A percentile compares a stretch with the other conserved stretches of the same genome.
Conservation (phyloP, 495 filamentous ascomycete species). For the Cercophora samala region DNA sequence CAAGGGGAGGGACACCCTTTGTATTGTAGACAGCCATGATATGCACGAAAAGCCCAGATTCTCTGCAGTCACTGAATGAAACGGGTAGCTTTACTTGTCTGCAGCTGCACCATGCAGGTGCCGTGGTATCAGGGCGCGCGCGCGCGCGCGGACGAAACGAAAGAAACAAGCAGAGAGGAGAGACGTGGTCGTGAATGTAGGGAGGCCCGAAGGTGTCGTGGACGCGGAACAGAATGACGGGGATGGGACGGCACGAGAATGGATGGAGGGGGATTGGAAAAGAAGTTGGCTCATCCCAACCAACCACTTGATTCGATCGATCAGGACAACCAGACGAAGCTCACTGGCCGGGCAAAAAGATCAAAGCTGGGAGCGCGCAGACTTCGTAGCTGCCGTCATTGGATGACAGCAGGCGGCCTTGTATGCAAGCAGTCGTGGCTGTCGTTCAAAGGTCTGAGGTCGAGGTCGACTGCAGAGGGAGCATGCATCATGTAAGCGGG, state of each 20-base stretch:
- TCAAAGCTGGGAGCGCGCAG: too few relatives aligned
- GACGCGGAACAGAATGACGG: slow-evolving; percentile 4
- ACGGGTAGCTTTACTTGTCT: slow-evolving; percentile 12
- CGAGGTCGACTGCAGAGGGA: slow-evolving; percentile 18
- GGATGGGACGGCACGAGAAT: slow-evolving; percentile 21
- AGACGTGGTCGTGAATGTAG: slow-evolving; percentile 5
- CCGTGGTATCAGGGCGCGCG: slow-evolving; percentile 22
- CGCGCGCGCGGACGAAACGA: slow-evolving; percentile 4
- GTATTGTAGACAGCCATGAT: slow-evolving; percentile 34
- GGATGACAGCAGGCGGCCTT: slow-evolving; percentile 29
- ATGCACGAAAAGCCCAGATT: not conserved
- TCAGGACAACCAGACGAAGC: not conserved
- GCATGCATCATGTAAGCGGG: slow-evolving; percentile 11
- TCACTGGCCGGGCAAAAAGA: not conserved
- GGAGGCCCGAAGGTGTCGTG: slow-evolving; percentile 14
- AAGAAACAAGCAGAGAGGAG: slow-evolving; percentile 6
- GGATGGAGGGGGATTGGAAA: slow-evolving; percentile 6
- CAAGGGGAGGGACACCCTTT: slow-evolving; percentile 24
- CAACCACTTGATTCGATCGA: slow-evolving; percentile 6
- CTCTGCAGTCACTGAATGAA: slow-evolving; percentile 9
- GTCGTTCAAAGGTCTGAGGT: slow-evolving; percentile 32
- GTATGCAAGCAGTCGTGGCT: slow-evolving; percentile 42
- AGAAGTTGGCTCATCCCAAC: not conserved
- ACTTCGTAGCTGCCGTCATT: slow-evolving; percentile 23
- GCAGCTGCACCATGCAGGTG: slow-evolving; percentile 33